phyloP scores from a whole-genome alignment of 2,329 filamentous ascomycete genomes.

The Pseudogymnoascus sp. region DNA sequence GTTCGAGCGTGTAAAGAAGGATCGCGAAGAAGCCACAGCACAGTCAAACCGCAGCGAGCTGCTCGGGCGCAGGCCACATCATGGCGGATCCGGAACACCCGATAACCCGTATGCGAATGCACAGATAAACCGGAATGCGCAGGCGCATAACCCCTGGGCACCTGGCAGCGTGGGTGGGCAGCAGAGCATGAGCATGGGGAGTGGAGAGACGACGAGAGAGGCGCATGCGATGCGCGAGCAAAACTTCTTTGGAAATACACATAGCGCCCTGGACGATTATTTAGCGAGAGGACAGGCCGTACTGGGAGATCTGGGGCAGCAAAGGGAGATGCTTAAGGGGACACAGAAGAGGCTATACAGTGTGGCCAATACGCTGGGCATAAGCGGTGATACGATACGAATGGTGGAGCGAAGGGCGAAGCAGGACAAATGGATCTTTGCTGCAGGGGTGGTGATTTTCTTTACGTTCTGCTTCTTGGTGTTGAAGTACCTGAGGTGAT shows the following conservation, averaged over 20 bases:
- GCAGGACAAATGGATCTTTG: conserved; percentile 98
- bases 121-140: conserved; percentile 21
- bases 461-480: conserved; percentile 89
- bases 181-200: conserved; percentile 36
- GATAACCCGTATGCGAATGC: conserved; percentile 84
- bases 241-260: conserved; percentile 73
- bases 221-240: conserved; percentile 81
- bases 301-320: conserved; percentile 76
- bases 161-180: conserved; percentile 20
- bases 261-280: conserved; percentile 85
- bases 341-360: conserved; percentile 87
- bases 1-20: conserved; percentile 68
- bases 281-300: conserved; percentile 86
- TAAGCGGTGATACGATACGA: conserved; percentile 91
- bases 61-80: conserved; percentile 76
- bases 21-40: conserved; percentile 65
- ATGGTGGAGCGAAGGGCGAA: conserved; percentile 89
- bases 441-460: conserved; percentile 76
- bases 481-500: conserved; percentile 67
- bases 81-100: conserved; percentile 63
- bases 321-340: conserved; percentile 89
- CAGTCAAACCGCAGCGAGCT: conserved; percentile 66
- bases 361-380: conserved; percentile 85
- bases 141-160: conserved; percentile 23
- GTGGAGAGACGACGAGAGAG: conserved; percentile 63